Percentiles rank a stretch among this genome's conserved stretches.
Evolutionary conservation across 139 green algal genomes (phyloP).

Genomic region (Picochlorum sp.): DNA sequence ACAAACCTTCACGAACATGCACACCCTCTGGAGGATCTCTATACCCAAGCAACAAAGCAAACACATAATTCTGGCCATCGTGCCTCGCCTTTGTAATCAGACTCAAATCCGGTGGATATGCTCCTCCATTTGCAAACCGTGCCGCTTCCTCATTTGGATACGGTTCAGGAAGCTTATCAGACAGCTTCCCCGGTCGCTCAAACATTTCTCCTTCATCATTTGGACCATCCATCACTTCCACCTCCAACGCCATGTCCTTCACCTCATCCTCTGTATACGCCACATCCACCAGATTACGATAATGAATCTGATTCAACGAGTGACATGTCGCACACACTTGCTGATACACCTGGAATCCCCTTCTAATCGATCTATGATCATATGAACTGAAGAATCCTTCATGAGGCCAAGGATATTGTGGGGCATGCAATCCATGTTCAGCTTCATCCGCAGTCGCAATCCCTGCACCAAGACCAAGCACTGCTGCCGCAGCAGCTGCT

Average conservation of each 20-base stretch:
- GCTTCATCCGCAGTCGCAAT: slow-evolving; percentile 68
- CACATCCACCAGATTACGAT: slow-evolving; percentile 91
- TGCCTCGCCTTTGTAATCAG: slow-evolving; percentile 96
- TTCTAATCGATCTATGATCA: slow-evolving; percentile 87
- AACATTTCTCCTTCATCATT: slow-evolving; percentile 99
- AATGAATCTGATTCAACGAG: slow-evolving; percentile 86
- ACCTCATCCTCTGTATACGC: slow-evolving; percentile 96
- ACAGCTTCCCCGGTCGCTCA: slow-evolving; percentile 76
- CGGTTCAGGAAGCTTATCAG: slow-evolving; percentile 78
- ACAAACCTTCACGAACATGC: slow-evolving; percentile 87
- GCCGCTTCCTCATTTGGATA: slow-evolving; percentile 91
- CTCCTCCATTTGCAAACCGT: slow-evolving; percentile 92
- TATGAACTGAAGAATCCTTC: slow-evolving; percentile 83
- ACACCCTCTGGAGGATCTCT: slow-evolving; percentile 92
- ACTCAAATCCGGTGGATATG: slow-evolving; percentile 96
- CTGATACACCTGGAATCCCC: slow-evolving; percentile 77
- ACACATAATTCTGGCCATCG: slow-evolving; percentile 97
- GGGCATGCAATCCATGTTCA: slow-evolving; percentile 83
- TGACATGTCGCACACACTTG: slow-evolving; percentile 97
- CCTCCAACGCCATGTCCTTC: slow-evolving; percentile 86
- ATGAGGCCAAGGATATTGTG: slow-evolving; percentile 85
- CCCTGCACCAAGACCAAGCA: slow-evolving; percentile 14
- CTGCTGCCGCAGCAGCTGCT: slow-evolving; percentile 10
- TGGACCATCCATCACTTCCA: slow-evolving; percentile 86
- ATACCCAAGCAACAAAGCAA: slow-evolving; percentile 94